Evolutionary conservation across 83 land plant genomes (phyloP), one percentile per base, ranked within the genome.

Genomic region (Picea engelmannii): DNA sequence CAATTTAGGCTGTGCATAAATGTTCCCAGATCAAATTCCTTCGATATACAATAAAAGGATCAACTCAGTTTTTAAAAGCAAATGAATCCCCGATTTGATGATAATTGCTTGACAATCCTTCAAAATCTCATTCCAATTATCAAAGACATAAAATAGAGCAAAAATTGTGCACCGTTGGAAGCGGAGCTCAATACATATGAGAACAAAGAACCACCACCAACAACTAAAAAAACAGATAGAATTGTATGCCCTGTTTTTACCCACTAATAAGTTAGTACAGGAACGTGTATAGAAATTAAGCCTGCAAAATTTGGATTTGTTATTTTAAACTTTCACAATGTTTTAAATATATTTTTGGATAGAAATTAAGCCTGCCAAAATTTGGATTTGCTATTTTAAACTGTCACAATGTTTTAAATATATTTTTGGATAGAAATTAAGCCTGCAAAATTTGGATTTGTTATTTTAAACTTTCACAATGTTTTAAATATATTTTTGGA

Each of bases 161-260:
- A 82, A 78, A 62, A 24, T 5, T 31, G 10, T 18, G 23, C 25
- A 96, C 99, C 98, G 95, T 97, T 35, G 95, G 69, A 70, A 96
- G 99, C 70, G 98, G 99, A 82, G 99, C 99, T 64, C 98, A 97
- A 97, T 80, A 97, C 92, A 79, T 97, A 97, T 10, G 99, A 95
- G 8, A 97, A 74, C 65, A 97, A 87, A 49, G 99, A 92, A 76
- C 99, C 99, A 79, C 98, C 98, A 62, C 95, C 16, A 64, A 96
- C 98, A 75, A 92, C 86, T 81, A 87, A 90, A 68, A 97, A 87
- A 42, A 95, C 82, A n/a, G 81, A 80, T 23, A 96, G 98, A 79
- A 86, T 85, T 40, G 84, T 80, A 80, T 97, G 99, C 61, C 98
- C 99, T 81, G 98, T 96, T 98, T 96, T 88, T 69, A 84, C 79